Base-by-base conservation (phyloP, 2,329 filamentous ascomycete genomes). In the Colletotrichum aenigma region DNA sequence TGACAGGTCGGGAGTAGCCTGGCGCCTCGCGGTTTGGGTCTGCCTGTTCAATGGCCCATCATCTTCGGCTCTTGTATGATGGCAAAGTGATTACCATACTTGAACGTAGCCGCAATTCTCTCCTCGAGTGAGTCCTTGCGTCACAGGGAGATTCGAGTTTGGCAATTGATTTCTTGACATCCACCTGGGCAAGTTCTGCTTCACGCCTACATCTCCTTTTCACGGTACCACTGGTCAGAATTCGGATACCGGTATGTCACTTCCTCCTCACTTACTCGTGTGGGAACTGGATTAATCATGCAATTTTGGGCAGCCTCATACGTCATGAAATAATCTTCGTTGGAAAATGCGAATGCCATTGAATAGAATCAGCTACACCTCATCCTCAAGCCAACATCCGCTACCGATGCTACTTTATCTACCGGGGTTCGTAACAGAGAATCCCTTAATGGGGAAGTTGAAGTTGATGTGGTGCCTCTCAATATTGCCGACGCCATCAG, bases 361-460 rank as follows among this genome's bases (percentile, higher is more conserved):
- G 18, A 24, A 62, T n/a, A 36, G 30, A 30, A 3, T 34, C 30
- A 21, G 58, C 18, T n/a, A 32, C 18, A 34, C 28, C 16, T 34
- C 28, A 15, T 32, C n/a, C 21, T 9, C 43, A 21, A 24, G 5
- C 6, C 7, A 16, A 4, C 58, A 34, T 32, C 28, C 12, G 13
- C 28, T 8, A n/a, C 9, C 12, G 7, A 34, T 36, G 21, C 18
- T 52, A 52, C 43, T 58, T 60, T 10, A 76, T 65, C 74, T 76
- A 10, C 74, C 74, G 6, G 74, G 74, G 34, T 76, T 76, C 7
- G 74, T 76, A 4, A 76, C 70, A 4, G 74, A 76, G 16, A 73
- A 76, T 8, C 74, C 74, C 70, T 76, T 76, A 7, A 76, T 76
- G 8, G 74, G 74, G 18, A 76, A 76, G 6, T 74, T 76, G 28